Evolutionary conservation across 106 monocot genomes (phyloP).

Genomic region (Gastrodia elata): DNA sequence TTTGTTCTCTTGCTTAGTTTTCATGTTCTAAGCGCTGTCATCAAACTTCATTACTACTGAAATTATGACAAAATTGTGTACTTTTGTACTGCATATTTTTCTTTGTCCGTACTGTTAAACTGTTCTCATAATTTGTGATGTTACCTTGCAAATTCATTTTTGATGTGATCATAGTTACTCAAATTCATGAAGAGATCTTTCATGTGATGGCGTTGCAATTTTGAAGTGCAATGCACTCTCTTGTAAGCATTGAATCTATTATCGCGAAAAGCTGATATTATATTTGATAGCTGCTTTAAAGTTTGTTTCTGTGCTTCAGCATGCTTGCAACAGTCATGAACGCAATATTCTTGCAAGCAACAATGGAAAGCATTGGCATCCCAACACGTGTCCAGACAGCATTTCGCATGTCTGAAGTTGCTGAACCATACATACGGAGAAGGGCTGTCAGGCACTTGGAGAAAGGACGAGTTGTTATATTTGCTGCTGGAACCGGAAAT

Average conservation of each 20-base stretch:
- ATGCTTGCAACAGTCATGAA: constrained; percentile 99
- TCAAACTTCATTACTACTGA: neutral
- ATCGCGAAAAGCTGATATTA: neutral
- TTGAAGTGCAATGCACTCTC: neutral
- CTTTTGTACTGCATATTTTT: neutral
- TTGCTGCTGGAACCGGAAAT: constrained; percentile 98
- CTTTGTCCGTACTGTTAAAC: neutral
- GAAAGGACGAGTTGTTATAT: constrained; percentile 96
- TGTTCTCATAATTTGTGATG: neutral
- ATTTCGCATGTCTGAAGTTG: constrained; percentile 97
- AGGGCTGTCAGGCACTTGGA: constrained; percentile 91
- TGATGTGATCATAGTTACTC: constrained; percentile 1
- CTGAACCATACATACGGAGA: constrained; percentile 93
- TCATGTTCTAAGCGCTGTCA: neutral
- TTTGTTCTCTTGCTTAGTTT: neutral
- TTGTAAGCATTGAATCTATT: neutral
- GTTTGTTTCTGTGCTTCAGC: constrained; percentile 15
- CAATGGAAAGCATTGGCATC: constrained; percentile 98
- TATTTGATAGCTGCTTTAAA: neutral
- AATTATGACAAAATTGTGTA: neutral
- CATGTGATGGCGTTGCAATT: neutral
- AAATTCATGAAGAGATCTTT: neutral
- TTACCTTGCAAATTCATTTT: constrained; percentile 1
- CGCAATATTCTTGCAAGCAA: constrained; percentile 97
- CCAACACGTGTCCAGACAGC: constrained; percentile 98